Percentiles rank a stretch among this genome's conserved stretches.
These are phyloP conservation scores for Meyerozyma smithsonii DNA, from an alignment of 1,139 yeast genomes.

Conservation along the genomic window DNA sequence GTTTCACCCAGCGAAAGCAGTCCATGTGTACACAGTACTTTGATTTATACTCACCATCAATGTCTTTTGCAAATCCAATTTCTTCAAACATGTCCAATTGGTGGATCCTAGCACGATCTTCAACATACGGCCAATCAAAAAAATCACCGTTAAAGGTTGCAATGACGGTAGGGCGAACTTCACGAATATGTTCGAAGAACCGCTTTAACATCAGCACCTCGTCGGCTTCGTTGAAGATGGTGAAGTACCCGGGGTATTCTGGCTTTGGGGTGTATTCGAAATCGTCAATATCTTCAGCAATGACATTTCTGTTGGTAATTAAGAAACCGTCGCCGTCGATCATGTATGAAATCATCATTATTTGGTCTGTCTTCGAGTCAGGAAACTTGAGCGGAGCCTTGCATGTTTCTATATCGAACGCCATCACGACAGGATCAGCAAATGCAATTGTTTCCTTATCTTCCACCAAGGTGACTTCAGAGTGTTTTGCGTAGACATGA, in stretches of 20 bases:
- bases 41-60: constrained; percentile 90
- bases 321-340: constrained; percentile 95
- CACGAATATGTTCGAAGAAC: constrained; percentile 88
- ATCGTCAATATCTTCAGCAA: constrained; percentile 91
- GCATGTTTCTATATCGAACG: constrained; percentile 97
- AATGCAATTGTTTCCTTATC: constrained; percentile 78
- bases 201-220: constrained; percentile 70
- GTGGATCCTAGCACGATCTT: constrained; percentile 75
- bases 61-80: constrained; percentile 88
- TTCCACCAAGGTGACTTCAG: constrained; percentile 53
- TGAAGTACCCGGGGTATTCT: constrained; percentile 86
- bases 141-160: constrained; percentile 98
- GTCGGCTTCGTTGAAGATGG: constrained; percentile 84
- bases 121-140: constrained; percentile 99
- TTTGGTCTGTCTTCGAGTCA: constrained; percentile 84
- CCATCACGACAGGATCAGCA: constrained; percentile 95
- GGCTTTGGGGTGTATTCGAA: constrained; percentile 97
- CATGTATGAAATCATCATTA: constrained; percentile 99
- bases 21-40: constrained; percentile 96
- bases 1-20: constrained; percentile 97
- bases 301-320: constrained; percentile 91
- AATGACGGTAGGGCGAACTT: constrained; percentile 86
- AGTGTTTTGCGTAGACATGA: constrained; percentile 62
- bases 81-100: constrained; percentile 88
- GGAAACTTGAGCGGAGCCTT: constrained; percentile 96